Evolutionary conservation across 805 yeast genomes (phyloP).

Genomic region (Myxozyma neglecta): DNA sequence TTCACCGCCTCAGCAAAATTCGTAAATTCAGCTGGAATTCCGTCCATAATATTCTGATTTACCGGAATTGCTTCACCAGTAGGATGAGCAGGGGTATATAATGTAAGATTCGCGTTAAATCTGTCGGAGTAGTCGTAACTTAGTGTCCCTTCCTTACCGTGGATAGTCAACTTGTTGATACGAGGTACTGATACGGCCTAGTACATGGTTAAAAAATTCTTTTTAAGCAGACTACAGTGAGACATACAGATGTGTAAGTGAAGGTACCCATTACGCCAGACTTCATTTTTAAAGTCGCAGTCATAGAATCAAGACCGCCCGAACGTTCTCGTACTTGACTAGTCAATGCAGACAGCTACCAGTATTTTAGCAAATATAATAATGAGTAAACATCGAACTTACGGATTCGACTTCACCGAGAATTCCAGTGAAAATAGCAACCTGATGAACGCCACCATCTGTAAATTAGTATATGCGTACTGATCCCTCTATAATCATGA

Average conservation of each 20-base stretch:
- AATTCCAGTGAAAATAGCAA: constrained; percentile 79
- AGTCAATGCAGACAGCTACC: constrained; percentile 59
- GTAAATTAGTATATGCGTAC: not conserved
- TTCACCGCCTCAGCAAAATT: constrained; percentile 61
- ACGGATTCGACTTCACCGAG: constrained; percentile 72
- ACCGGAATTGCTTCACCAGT: constrained; percentile 19
- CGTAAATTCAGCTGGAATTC: constrained; percentile 56
- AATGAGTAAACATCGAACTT: not conserved
- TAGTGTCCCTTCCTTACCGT: constrained; percentile 78
- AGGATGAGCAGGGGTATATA: constrained; percentile 30
- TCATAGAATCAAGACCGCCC: constrained; percentile 80
- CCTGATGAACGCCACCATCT: constrained; percentile 93
- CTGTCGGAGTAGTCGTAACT: constrained; percentile 63
- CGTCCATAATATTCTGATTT: constrained; percentile 49
- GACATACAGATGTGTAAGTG: constrained; percentile 78
- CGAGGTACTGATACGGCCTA: constrained; percentile 25
- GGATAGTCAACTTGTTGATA: constrained; percentile 59
- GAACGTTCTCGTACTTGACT: constrained; percentile 72
- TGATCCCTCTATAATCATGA: too few species aligned
- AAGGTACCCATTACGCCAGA: constrained; percentile 76
- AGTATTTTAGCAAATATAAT: not conserved
- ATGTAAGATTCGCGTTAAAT: constrained; percentile 39
- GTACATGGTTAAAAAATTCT: not conserved
- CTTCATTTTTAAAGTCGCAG: constrained; percentile 62
- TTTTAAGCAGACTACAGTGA: not conserved